Percentiles rank a stretch among this genome's conserved stretches.
Conservation (phyloP, 2,329 filamentous ascomycete genomes). For the Cadophora sp. region DNA sequence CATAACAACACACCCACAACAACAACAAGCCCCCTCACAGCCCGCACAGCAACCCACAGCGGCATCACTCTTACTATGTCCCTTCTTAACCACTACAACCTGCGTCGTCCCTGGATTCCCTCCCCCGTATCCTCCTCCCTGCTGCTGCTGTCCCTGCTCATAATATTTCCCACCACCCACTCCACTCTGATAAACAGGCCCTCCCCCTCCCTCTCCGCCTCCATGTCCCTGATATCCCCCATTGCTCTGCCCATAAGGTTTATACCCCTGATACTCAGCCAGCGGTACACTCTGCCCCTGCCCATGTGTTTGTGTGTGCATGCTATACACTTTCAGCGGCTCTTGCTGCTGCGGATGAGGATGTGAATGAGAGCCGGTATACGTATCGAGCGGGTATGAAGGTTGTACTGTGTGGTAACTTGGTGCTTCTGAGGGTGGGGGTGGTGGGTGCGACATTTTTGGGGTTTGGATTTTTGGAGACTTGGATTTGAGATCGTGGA, state of each 20-base stretch:
- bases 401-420: neutral
- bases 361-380: neutral
- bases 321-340: neutral
- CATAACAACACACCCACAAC: constrained; percentile 27
- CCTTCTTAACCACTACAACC: constrained; percentile 14
- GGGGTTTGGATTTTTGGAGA: no score
- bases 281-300: neutral
- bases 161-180: neutral
- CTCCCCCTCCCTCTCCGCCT: no score
- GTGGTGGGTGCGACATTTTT: no score
- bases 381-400: neutral
- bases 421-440: neutral
- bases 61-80: constrained; percentile 1
- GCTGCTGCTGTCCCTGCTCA: neutral
- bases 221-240: neutral
- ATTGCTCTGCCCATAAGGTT: neutral
- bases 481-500: no score
- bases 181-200: neutral
- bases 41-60: constrained; percentile 20
- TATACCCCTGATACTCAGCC: neutral
- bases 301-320: neutral
- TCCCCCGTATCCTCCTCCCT: neutral
- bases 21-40: constrained; percentile 20
- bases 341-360: neutral
- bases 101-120: neutral